Conservation (phyloP, 176 grass and related monocot species). For the Canna indica region DNA sequence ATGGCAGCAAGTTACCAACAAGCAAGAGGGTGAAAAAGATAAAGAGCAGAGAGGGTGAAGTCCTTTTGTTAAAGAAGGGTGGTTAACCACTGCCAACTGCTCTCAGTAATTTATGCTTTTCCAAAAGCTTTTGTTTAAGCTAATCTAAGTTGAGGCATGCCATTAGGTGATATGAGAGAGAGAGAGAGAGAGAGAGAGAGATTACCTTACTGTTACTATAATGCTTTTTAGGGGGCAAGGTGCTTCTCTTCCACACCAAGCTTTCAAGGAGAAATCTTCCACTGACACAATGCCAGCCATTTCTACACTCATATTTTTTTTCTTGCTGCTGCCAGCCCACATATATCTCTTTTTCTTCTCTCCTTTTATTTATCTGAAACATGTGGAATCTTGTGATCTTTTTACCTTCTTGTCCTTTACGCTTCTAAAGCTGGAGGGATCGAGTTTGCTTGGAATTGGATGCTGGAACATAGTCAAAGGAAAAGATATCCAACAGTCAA, state of each 20-base stretch:
- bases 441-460: conserved; percentile 16
- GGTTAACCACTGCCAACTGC: conserved; percentile 38
- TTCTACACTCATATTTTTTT: background rate
- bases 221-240: conserved; percentile 36
- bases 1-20: conserved; percentile 35
- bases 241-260: conserved; percentile 83
- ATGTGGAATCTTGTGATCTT: conserved; percentile 15
- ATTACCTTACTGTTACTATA: conserved; percentile 11
- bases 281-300: conserved; percentile 21
- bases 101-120: conserved; percentile 18
- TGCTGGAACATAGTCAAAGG: conserved; percentile 17
- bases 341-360: background rate
- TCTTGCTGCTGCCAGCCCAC: background rate
- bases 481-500: conserved; percentile 11
- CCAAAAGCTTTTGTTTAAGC: background rate
- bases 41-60: conserved; percentile 39
- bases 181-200: background rate
- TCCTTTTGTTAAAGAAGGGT: conserved; percentile 35
- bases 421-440: background rate
- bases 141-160: conserved; percentile 7
- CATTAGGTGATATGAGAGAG: conserved; percentile 7
- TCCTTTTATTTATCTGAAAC: background rate
- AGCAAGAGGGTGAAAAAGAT: background rate
- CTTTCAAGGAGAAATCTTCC: conserved; percentile 15
- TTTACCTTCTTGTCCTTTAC: conserved; percentile 24